Evolutionary conservation across 2,329 filamentous ascomycete species (phyloP).

Genomic region (Exophiala viscosa): DNA sequence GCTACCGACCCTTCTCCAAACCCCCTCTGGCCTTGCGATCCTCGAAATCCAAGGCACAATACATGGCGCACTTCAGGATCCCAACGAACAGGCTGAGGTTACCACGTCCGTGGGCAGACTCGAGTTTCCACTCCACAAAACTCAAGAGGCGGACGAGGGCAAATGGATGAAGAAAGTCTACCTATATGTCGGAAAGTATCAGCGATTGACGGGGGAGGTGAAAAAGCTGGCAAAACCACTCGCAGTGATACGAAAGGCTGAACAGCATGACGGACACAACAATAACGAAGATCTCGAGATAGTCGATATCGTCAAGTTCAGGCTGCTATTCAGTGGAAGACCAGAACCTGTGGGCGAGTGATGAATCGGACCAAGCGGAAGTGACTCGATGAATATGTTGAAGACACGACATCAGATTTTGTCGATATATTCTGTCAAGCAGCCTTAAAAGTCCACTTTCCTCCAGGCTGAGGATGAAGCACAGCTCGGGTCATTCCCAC

Average conservation of each 20-base stretch:
- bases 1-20: constrained; percentile 79
- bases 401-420: neutral
- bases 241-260: constrained; percentile 67
- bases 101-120: constrained; percentile 65
- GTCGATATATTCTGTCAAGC: neutral
- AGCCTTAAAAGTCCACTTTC: neutral
- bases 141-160: constrained; percentile 53
- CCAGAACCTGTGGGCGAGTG: constrained; percentile 72
- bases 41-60: constrained; percentile 91
- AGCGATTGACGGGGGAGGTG: constrained; percentile 83
- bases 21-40: constrained; percentile 81
- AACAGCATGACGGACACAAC: constrained; percentile 23
- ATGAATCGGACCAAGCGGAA: neutral
- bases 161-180: constrained; percentile 89
- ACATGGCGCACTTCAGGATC: constrained; percentile 60
- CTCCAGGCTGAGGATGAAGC: neutral
- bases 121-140: constrained; percentile 69
- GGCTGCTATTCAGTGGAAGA: constrained; percentile 76
- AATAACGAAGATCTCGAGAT: constrained; percentile 63
- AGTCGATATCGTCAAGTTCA: constrained; percentile 81
- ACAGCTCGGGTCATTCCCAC: neutral
- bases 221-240: constrained; percentile 78
- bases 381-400: neutral
- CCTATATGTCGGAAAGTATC: constrained; percentile 82
- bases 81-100: constrained; percentile 17